Percentiles rank a stretch among this genome's conserved stretches.
These are phyloP conservation scores for Heracleum sosnowskyi DNA, from an alignment of 129 eudicot genomes.

Conservation along the genomic window DNA sequence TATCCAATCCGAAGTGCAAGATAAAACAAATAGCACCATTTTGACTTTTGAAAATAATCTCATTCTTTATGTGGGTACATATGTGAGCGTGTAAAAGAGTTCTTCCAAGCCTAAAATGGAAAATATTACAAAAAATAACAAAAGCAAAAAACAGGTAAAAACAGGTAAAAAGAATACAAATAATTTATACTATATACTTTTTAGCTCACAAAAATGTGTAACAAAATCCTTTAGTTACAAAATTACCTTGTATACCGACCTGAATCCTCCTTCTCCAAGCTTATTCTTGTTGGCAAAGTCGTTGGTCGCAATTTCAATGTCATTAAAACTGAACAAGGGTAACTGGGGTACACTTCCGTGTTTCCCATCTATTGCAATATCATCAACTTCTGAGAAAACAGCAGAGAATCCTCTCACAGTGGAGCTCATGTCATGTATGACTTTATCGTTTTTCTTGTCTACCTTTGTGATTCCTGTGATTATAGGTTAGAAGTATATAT, in stretches of 20 bases:
- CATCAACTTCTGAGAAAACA: slow-evolving; percentile 30
- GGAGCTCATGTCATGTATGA: slow-evolving; percentile 19
- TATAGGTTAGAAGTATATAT: not conserved
- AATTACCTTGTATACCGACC: slow-evolving; percentile 78
- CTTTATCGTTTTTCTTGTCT: slow-evolving; percentile 6
- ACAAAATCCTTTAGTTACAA: not conserved
- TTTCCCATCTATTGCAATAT: slow-evolving; percentile 27
- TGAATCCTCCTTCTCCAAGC: slow-evolving; percentile 90
- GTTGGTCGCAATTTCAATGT: slow-evolving; percentile 44
- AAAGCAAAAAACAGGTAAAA: too few relatives aligned
- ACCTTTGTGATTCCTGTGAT: slow-evolving; percentile 14
- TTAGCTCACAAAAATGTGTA: not conserved
- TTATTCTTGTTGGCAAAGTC: slow-evolving; percentile 57
- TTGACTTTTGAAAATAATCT: not conserved
- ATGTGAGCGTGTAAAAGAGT: too few relatives aligned
- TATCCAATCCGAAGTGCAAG: not conserved
- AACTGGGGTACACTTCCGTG: slow-evolving; percentile 37
- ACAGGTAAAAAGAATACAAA: too few relatives aligned
- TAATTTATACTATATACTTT: not conserved
- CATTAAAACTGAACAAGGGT: slow-evolving; percentile 33
- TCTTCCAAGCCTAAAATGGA: too few relatives aligned
- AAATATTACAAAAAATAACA: too few relatives aligned
- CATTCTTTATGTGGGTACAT: too few relatives aligned
- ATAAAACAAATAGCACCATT: too few relatives aligned
- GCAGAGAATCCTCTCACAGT: slow-evolving; percentile 25